phyloP scores from a whole-genome alignment of 2,329 filamentous ascomycete species.

The Claviceps sp. region DNA sequence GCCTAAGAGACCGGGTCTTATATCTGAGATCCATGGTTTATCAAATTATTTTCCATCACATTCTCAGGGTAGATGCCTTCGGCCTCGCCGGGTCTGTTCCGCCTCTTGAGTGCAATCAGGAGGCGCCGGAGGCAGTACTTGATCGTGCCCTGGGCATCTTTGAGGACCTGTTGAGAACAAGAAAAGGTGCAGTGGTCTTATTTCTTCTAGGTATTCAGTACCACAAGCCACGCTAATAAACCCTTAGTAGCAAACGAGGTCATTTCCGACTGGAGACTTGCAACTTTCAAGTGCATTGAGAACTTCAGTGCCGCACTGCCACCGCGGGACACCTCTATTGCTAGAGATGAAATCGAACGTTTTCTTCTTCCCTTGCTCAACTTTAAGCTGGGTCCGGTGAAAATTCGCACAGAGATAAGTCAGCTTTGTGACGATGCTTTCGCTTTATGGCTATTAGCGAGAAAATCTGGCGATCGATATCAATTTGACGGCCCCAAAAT shows the following conservation, averaged over 20 bases:
- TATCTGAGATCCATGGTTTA: not conserved
- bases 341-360: not conserved
- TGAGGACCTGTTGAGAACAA: not conserved
- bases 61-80: not conserved
- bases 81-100: not conserved
- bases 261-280: not conserved
- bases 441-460: not conserved
- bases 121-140: not conserved
- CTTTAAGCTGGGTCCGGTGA: not conserved
- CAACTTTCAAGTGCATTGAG: not conserved
- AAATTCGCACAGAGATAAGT: not conserved
- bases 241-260: not conserved
- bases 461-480: not conserved
- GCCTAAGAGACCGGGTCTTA: not conserved
- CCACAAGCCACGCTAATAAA: not conserved
- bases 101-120: not conserved
- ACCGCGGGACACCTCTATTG: not conserved
- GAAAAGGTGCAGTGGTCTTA: not conserved
- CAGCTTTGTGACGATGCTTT: not conserved
- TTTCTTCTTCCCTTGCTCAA: not conserved
- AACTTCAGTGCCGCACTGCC: not conserved
- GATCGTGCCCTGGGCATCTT: not conserved
- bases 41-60: not conserved
- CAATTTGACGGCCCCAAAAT: not conserved
- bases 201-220: no score